Evolutionary conservation across 148 eudicot species (phyloP).

Genomic region (Rhododendron vialii): DNA sequence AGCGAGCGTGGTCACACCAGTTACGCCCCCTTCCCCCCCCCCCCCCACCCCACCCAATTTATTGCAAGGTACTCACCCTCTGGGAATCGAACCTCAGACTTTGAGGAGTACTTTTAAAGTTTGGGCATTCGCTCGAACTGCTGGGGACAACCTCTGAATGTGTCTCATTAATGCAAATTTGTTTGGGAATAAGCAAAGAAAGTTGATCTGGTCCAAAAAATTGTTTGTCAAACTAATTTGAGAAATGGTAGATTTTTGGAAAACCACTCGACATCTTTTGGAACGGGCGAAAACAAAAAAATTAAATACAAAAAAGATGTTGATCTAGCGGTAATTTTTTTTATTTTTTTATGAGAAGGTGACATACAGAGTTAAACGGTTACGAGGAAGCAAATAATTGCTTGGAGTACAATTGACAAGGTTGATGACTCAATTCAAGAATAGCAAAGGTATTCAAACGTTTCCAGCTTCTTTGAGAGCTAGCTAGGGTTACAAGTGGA

Average conservation of each 20-base stretch:
- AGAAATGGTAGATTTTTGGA: not conserved
- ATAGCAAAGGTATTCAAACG: too few species aligned
- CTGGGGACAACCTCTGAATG: too few species aligned
- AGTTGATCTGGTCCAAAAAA: not conserved
- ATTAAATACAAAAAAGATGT: not conserved
- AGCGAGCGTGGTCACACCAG: too few species aligned
- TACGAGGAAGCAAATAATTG: not conserved
- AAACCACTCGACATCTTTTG: too few species aligned
- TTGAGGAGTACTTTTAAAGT: too few species aligned
- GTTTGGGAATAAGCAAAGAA: not conserved
- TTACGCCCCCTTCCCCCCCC: too few species aligned
- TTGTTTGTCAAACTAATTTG: not conserved
- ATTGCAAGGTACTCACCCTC: too few species aligned
- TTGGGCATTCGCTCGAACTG: too few species aligned
- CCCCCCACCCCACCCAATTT: too few species aligned
- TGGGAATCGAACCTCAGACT: too few species aligned
- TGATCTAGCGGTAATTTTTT: not conserved
- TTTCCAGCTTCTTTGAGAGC: not conserved
- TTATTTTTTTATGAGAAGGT: too few species aligned
- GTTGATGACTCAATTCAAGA: not conserved
- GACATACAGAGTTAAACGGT: not conserved
- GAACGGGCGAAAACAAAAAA: not conserved
- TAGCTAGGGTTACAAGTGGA: too few species aligned
- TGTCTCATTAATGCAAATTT: not conserved
- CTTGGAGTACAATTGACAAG: not conserved